phyloP scores from a whole-genome alignment of 1,284 basidiomycete species.

The Pseudozyma sp. region DNA sequence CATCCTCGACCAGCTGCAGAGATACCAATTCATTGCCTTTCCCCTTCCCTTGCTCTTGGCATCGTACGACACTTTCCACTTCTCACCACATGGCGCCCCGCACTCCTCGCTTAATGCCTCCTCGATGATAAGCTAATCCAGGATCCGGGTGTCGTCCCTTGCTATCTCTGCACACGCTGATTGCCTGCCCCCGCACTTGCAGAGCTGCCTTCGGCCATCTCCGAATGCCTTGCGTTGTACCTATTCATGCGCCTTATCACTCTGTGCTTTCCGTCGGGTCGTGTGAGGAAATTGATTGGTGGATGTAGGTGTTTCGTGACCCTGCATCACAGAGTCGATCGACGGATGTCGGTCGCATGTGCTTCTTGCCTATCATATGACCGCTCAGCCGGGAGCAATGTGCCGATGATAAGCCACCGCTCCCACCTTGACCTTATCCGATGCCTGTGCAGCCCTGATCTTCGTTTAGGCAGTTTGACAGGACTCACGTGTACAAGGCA shows the following conservation, averaged over 20 bases:
- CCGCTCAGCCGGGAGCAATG: neutral
- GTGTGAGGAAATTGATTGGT: neutral
- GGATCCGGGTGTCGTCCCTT: slow-evolving; percentile 29
- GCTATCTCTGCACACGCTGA: slow-evolving; percentile 32
- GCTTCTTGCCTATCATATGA: neutral
- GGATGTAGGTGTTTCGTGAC: slow-evolving; percentile 13
- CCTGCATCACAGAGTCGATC: slow-evolving; percentile 13
- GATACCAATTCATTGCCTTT: slow-evolving; percentile 4
- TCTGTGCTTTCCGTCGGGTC: neutral
- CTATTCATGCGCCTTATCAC: neutral
- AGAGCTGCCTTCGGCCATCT: slow-evolving; percentile 28
- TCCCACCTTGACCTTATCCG: too few species aligned
- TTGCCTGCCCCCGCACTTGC: slow-evolving; percentile 37
- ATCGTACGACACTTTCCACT: neutral
- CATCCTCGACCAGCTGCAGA: slow-evolving; percentile 12
- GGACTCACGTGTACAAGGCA: too few species aligned
- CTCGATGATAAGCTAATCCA: slow-evolving; percentile 1
- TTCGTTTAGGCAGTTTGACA: too few species aligned
- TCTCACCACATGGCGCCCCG: slow-evolving; percentile 41
- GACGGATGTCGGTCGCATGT: neutral
- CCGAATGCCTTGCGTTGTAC: slow-evolving; percentile 16
- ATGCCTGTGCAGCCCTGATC: too few species aligned
- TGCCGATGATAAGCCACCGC: slow-evolving; percentile 6
- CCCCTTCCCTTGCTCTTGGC: neutral
- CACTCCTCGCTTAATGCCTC: slow-evolving; percentile 11